These are phyloP conservation scores for Exophiala dermatitidis DNA, from an alignment of 2,329 filamentous ascomycete genomes.

Conservation along the genomic window DNA sequence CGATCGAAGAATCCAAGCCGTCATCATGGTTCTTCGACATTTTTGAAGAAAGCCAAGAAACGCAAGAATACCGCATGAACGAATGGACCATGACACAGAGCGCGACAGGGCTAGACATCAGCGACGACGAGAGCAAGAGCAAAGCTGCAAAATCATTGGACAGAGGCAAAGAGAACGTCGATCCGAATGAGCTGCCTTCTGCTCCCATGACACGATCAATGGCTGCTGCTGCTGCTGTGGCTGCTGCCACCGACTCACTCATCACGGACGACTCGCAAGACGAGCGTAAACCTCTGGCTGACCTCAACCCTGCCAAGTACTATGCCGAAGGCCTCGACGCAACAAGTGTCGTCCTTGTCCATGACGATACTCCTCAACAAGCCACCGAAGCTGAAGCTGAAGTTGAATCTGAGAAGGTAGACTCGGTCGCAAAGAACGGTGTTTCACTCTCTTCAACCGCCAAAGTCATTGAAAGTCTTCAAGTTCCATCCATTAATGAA, in stretches of 20 bases:
- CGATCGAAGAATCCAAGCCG: conserved; percentile 52
- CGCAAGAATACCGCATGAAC: conserved; percentile 75
- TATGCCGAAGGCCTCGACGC: conserved; percentile 61
- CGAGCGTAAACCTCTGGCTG: conserved; percentile 58
- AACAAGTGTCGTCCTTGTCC: conserved; percentile 54
- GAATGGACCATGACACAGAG: conserved; percentile 66
- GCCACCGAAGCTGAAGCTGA: conserved; percentile 17
- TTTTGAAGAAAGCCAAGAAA: conserved; percentile 82
- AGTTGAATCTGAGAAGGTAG: conserved; percentile 33
- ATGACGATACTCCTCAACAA: conserved; percentile 42
- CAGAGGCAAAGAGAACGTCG: conserved; percentile 87
- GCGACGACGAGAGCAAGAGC: conserved; percentile 64
- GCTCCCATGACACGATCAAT: conserved; percentile 56
- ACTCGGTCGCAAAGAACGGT: conserved; percentile 1
- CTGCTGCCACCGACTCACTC: background rate
- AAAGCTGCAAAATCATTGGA: conserved; percentile 34
- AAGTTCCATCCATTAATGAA: conserved; percentile 13
- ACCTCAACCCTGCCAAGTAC: conserved; percentile 61
- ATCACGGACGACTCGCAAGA: conserved; percentile 51
- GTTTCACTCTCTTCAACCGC: conserved; percentile 4
- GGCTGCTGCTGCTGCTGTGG: conserved; percentile 25
- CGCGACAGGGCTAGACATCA: conserved; percentile 73
- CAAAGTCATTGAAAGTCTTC: conserved; percentile 14
- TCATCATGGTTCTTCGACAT: conserved; percentile 84
- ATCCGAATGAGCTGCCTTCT: conserved; percentile 49